phyloP scores from a whole-genome alignment of 805 yeast species.

The Metschnikowia lachancei region DNA sequence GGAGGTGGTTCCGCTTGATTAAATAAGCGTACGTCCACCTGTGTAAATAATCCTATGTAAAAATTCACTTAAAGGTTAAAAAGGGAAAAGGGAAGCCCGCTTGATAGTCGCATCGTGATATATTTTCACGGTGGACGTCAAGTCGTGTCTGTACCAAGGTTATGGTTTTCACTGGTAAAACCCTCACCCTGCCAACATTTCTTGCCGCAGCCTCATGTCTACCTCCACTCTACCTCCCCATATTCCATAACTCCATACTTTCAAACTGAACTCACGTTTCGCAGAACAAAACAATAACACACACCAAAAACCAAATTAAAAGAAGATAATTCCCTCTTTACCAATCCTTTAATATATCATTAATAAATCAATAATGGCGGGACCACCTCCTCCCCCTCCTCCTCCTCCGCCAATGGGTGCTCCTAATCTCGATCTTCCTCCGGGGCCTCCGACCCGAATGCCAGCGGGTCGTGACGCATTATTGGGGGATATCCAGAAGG shows the following conservation, averaged over 20 bases:
- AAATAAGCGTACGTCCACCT: no score
- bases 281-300: no score
- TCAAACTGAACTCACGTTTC: no score
- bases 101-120: no score
- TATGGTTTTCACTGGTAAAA: no score
- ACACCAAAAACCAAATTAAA: neutral
- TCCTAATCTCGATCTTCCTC: constrained; percentile 22
- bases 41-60: no score
- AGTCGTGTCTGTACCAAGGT: no score
- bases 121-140: no score
- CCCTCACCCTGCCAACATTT: neutral
- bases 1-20: no score
- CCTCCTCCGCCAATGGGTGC: constrained; percentile 29
- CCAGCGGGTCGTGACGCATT: constrained; percentile 44
- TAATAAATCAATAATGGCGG: constrained; percentile 29
- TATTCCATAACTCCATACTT: neutral
- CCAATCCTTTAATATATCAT: neutral
- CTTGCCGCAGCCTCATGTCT: neutral
- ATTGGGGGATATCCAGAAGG: constrained; percentile 78
- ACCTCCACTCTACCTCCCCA: neutral
- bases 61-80: no score
- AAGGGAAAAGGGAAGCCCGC: no score
- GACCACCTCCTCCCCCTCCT: constrained; percentile 38
- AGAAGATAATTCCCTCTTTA: neutral
- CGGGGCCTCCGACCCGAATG: constrained; percentile 20